Conservation (phyloP, 108 stramenopile species). For the Epithemia pelagica region DNA sequence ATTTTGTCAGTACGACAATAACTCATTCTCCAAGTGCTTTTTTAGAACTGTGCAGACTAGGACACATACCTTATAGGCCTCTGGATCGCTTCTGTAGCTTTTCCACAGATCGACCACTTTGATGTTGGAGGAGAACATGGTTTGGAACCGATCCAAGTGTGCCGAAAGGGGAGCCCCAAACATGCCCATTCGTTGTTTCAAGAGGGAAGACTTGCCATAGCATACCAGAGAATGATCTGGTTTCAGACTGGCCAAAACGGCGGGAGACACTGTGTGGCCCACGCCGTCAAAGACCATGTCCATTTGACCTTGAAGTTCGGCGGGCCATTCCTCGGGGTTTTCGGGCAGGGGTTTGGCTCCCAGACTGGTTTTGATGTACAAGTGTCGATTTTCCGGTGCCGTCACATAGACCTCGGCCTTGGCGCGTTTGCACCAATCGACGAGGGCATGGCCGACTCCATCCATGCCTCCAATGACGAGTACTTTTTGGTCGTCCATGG, state of each 20-base stretch:
- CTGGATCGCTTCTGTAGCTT: slow-evolving; percentile 32
- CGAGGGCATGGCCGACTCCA: slow-evolving; percentile 56
- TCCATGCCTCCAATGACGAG: slow-evolving; percentile 57
- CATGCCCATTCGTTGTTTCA: slow-evolving; percentile 26
- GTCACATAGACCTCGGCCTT: slow-evolving; percentile 57
- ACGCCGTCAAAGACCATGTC: slow-evolving; percentile 62
- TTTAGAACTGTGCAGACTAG: too few relatives aligned
- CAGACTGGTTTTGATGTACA: slow-evolving; percentile 26
- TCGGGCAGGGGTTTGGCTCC: slow-evolving; percentile 42
- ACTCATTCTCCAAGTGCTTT: neutral
- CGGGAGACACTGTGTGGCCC: slow-evolving; percentile 36
- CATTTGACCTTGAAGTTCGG: slow-evolving; percentile 37
- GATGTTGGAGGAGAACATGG: slow-evolving; percentile 44
- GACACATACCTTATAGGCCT: slow-evolving; percentile 30
- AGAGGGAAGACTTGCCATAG: slow-evolving; percentile 30
- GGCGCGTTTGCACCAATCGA: slow-evolving; percentile 44
- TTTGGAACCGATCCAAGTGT: slow-evolving; percentile 36
- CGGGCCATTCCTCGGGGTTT: slow-evolving; percentile 41
- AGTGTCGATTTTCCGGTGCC: slow-evolving; percentile 41
- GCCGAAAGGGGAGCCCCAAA: slow-evolving; percentile 41
- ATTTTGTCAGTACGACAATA: neutral
- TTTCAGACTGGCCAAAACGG: slow-evolving; percentile 36
- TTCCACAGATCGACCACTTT: slow-evolving; percentile 32
- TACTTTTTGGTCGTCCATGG: slow-evolving; percentile 45
- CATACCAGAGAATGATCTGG: slow-evolving; percentile 40